Percentiles rank a stretch among this genome's conserved stretches.
Evolutionary conservation across 495 filamentous ascomycete species (phyloP).

Genomic region (Aspergillus carlsbadensis): DNA sequence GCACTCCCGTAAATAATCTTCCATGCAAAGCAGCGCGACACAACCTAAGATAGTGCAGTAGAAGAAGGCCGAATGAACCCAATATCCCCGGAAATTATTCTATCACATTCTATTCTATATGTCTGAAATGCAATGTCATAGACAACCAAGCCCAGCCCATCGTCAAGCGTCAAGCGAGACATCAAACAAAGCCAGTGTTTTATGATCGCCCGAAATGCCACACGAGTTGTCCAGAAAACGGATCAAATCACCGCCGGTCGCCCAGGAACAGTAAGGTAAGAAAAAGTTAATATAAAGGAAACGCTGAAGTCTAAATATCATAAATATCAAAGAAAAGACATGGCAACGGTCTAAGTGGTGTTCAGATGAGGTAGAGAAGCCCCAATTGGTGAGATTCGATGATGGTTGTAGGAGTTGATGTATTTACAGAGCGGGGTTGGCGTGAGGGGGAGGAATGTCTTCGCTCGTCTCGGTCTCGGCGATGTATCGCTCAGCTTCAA

Average conservation of each 20-base stretch:
- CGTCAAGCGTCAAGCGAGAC: conserved; percentile 11
- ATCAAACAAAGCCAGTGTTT: conserved; percentile 5
- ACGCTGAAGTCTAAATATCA: conserved; percentile 26
- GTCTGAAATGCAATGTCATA: conserved; percentile 6
- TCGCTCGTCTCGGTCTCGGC: conserved; percentile 65
- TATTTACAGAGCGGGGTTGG: conserved; percentile 61
- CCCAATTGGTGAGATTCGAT: conserved; percentile 7
- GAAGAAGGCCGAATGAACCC: not conserved
- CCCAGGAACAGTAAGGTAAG: conserved; percentile 12
- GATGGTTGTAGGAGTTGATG: not conserved
- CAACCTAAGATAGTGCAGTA: not conserved
- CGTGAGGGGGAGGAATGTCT: conserved; percentile 30
- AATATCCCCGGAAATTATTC: conserved; percentile 15
- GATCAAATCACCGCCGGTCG: not conserved
- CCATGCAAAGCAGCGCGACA: not conserved
- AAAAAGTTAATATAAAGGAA: conserved; percentile 14
- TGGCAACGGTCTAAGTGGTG: conserved; percentile 10
- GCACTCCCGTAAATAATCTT: not conserved
- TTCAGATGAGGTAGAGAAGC: conserved; percentile 2
- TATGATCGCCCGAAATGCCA: too few relatives aligned
- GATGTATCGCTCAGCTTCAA: conserved; percentile 92
- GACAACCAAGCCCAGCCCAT: not conserved
- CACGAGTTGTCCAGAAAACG: conserved; percentile 4
- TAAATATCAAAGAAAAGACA: conserved; percentile 1
- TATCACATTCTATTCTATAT: conserved; percentile 19